Percentiles rank a stretch among this genome's conserved stretches.
Conservation (phyloP, 257 asterid genomes). For the Nicotiana sylvestris region DNA sequence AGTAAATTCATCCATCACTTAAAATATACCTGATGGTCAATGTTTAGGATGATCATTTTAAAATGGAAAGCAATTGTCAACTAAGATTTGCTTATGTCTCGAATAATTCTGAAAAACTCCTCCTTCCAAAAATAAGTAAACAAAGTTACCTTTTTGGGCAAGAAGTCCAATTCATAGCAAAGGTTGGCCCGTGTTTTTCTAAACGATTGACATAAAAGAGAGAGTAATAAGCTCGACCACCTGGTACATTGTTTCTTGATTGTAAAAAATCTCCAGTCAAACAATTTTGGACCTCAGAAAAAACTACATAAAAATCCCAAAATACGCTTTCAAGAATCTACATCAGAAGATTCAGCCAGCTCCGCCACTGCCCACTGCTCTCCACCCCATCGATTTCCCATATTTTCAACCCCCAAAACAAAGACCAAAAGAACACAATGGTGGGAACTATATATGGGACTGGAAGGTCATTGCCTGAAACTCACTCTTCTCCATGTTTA, state of each 20-base stretch:
- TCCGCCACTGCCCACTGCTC: background rate
- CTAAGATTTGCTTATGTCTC: no score
- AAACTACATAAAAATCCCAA: background rate
- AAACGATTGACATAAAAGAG: background rate
- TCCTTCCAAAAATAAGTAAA: background rate
- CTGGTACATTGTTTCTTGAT: background rate
- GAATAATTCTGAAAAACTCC: background rate
- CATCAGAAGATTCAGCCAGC: background rate
- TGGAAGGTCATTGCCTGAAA: constrained; percentile 28
- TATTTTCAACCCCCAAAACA: background rate
- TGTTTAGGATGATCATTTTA: no score
- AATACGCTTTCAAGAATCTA: constrained; percentile 5
- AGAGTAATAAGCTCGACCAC: background rate
- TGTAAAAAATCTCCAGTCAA: background rate
- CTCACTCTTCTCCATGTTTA: constrained; percentile 31
- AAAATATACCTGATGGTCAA: no score
- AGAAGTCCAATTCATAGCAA: background rate
- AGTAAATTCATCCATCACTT: no score
- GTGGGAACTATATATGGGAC: constrained; percentile 24
- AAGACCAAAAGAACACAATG: constrained; percentile 20
- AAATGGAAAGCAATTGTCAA: no score
- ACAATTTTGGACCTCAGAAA: constrained; percentile 24
- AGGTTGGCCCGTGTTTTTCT: background rate
- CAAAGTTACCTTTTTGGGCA: background rate
- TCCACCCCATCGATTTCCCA: background rate